These are phyloP conservation scores for Chiua virens DNA, from an alignment of 768 basidiomycete species.

Conservation along the genomic window DNA sequence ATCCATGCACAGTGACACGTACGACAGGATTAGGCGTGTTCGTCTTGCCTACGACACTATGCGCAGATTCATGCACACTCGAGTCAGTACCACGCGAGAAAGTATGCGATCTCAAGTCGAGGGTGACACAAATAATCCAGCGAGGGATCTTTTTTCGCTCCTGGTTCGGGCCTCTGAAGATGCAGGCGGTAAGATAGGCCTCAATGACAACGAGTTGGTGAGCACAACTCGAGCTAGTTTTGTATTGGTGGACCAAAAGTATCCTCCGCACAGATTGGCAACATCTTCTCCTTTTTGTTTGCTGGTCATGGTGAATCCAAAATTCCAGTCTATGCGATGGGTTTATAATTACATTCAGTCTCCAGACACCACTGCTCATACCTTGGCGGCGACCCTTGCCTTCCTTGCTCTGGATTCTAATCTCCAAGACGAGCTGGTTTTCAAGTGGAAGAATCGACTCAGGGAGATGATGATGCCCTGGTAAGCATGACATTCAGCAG, in stretches of 20 bases:
- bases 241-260: not conserved
- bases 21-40: conserved; percentile 17
- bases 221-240: not conserved
- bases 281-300: conserved; percentile 51
- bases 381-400: conserved; percentile 33
- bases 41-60: conserved; percentile 22
- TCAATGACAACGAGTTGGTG: conserved; percentile 22
- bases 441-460: conserved; percentile 29
- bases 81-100: conserved; percentile 9
- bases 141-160: conserved; percentile 22
- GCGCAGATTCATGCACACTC: conserved; percentile 19
- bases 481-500: conserved; percentile 6
- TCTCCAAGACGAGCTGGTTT: conserved; percentile 33
- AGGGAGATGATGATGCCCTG: conserved; percentile 17
- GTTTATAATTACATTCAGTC: not conserved
- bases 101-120: conserved; percentile 7
- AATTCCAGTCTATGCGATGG: not conserved
- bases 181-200: conserved; percentile 12
- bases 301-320: conserved; percentile 52
- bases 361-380: conserved; percentile 35
- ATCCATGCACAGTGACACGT: not conserved
- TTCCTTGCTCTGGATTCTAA: conserved; percentile 29
- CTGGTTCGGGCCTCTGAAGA: conserved; percentile 21
- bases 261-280: conserved; percentile 45
- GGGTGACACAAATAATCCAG: not conserved